Conservation (phyloP, 306 rosid genomes). For the Cicer arietinum region DNA sequence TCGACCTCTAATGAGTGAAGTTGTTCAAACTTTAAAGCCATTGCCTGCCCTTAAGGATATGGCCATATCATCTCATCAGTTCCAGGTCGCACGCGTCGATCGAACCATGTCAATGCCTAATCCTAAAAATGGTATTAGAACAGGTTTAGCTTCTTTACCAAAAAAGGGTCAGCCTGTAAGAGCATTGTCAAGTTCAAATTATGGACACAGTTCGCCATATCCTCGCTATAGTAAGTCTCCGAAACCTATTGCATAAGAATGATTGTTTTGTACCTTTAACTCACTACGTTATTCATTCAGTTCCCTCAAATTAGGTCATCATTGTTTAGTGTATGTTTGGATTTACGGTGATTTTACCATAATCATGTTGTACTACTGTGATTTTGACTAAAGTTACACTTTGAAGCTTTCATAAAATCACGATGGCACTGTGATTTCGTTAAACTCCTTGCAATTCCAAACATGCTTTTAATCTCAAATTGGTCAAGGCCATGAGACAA, state of each 20-base stretch:
- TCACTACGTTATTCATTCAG: conserved; percentile 45
- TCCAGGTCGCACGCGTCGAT: conserved; percentile 69
- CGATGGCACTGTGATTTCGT: too few species aligned
- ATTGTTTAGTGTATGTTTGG: not conserved
- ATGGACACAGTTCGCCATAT: conserved; percentile 71
- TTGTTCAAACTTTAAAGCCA: conserved; percentile 74
- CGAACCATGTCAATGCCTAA: conserved; percentile 70
- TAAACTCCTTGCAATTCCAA: too few species aligned
- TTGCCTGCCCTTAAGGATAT: conserved; percentile 85
- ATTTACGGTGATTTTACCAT: too few species aligned
- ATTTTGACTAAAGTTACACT: too few species aligned
- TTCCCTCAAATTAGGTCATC: conserved; percentile 41
- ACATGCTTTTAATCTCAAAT: too few species aligned
- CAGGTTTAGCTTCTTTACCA: conserved; percentile 61
- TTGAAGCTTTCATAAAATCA: too few species aligned
- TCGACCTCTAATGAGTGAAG: conserved; percentile 87
- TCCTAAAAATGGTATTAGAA: conserved; percentile 61
- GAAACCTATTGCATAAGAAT: conserved; percentile 53
- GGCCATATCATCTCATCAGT: conserved; percentile 81
- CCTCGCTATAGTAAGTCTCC: conserved; percentile 57
- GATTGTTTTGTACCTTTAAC: conserved; percentile 21
- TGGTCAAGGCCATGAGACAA: too few species aligned
- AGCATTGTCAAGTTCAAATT: conserved; percentile 67
- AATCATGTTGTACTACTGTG: too few species aligned
- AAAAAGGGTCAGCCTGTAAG: conserved; percentile 80